Base-by-base conservation (phyloP, 495 filamentous ascomycete genomes). In the Aspergillus panamensis region DNA sequence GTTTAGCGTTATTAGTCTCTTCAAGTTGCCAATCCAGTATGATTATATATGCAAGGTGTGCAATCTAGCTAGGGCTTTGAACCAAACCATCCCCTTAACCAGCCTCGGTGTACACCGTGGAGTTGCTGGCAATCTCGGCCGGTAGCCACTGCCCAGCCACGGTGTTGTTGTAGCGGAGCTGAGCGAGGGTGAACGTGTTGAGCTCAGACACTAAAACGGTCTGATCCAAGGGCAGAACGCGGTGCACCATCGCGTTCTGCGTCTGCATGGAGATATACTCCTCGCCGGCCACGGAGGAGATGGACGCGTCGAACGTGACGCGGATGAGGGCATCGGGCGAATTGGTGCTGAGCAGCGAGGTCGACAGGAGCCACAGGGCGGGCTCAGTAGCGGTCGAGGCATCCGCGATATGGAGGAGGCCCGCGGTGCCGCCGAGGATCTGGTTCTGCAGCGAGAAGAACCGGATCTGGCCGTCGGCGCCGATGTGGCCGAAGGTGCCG, bases 401-500 rank as follows among this genome's bases (percentile, higher is more conserved):
- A 52, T 65, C 62, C 10, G 62, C 62, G 40, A 65, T 53, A 20
- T 65, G 62, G 35, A 65, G 48, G 1, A 65, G 30, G 48, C 59
- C 62, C n/a, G 59, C 55, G 17, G 35, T 35, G 0, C 29, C 29
- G 13, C 48, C 48, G 29, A 51, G 48, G 48, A 51, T 35, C 9
- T 17, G 17, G 29, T 51, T 17, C 30, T n/a, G 29, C 1, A 51
- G 48, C 30, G 48, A 33, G 48, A 51, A 62, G 52, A 65, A 65
- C 39, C 62, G 25, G 51, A 65, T 57, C 59, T 62, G 16, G 45
- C 62, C 62, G 8, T 44, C 9, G 39, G 59, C 21, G 48, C 59
- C 62, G 55, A 65, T 65, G 17, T 65, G 62, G 39, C 62, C 62
- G 44, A 65, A 65, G n/a, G 62, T 65, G 21, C 62, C 62, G n/a